Evolutionary conservation across 2,329 filamentous ascomycete species (phyloP).

Genomic region (Elsinoe ampelina): DNA sequence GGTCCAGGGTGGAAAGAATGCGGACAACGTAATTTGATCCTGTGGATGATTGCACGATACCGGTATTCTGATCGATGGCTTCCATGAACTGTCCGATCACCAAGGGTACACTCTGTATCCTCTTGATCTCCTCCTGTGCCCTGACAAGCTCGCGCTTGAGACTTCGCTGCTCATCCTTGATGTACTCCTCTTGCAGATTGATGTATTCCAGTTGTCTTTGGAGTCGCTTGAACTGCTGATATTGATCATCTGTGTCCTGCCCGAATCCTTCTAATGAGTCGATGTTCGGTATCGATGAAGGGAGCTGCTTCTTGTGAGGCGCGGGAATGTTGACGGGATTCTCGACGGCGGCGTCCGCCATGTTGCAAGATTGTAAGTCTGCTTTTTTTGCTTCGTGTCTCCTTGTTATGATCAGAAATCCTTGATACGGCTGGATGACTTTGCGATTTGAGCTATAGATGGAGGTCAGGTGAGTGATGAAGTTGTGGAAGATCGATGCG

Average conservation of each 20-base stretch:
- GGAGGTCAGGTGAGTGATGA: background rate
- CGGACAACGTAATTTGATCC: constrained; percentile 98
- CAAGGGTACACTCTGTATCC: constrained; percentile 94
- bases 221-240: constrained; percentile 89
- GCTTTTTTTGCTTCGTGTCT: background rate
- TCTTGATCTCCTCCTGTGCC: constrained; percentile 98
- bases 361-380: constrained; percentile 29
- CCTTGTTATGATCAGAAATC: background rate
- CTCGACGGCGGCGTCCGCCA: constrained; percentile 85
- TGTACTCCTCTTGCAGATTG: constrained; percentile 97
- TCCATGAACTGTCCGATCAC: constrained; percentile 99
- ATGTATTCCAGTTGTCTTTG: constrained; percentile 95
- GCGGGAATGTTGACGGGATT: constrained; percentile 63
- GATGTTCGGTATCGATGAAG: constrained; percentile 74
- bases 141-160: constrained; percentile 94
- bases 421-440: background rate
- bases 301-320: constrained; percentile 71
- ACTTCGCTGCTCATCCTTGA: constrained; percentile 99
- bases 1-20: constrained; percentile 95
- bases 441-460: too few species aligned
- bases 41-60: constrained; percentile 96
- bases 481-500: background rate
- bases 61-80: constrained; percentile 98
- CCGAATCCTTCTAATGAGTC: constrained; percentile 79
- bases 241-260: constrained; percentile 79